Evolutionary conservation across 768 basidiomycete genomes (phyloP), one percentile per base, ranked within the genome.

Genomic region (Termitomyces sp.): DNA sequence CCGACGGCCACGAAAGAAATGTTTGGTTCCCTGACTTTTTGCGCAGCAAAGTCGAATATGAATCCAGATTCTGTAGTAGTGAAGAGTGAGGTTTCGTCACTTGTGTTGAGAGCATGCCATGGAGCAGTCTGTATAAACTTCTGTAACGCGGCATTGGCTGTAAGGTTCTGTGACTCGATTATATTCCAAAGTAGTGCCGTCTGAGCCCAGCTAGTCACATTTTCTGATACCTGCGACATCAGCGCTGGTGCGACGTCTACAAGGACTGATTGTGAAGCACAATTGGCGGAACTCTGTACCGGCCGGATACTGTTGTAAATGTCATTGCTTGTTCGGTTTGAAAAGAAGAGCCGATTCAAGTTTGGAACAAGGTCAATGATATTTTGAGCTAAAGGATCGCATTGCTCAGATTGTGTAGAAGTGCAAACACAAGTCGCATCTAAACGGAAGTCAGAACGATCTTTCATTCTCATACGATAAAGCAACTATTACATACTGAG

Each of bases 371-470:
- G 70, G 51, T 74, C 67, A 23, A 82, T 61, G 42, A 88, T 65
- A 54, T 71, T 77, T 64, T 80, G 75, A 0, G 86, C 84, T 10
- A 88, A 66, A 26, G 73, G 75, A 46, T 79, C 75, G 60, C 84
- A 85, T 57, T 68, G 73, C n/a, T 70, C 69, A 3, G 68, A 47
- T 19, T 61, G 54, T n/a, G 70, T 67, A 1, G 80, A 77, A 12
- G 80, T 79, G 61, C 85, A 87, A 38, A 81, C 73, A 63, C 85
- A 88, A 0, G 83, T 82, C 1, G 83, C 75, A 71, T 85, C 84
- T 86, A 21, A 19, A 5, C 9, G n/a, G 30, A 59, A 43, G 30
- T 47, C 40, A 55, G 26, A 35, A 26, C 54, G 37, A 30, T 41
- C 21, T 21, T 62, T 14, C 40, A 15, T 33, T 9, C 45, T 48